Evolutionary conservation across 1,139 yeast genomes (phyloP), one percentile per base, ranked within the genome.

Genomic region (Hyphopichia burtonii): DNA sequence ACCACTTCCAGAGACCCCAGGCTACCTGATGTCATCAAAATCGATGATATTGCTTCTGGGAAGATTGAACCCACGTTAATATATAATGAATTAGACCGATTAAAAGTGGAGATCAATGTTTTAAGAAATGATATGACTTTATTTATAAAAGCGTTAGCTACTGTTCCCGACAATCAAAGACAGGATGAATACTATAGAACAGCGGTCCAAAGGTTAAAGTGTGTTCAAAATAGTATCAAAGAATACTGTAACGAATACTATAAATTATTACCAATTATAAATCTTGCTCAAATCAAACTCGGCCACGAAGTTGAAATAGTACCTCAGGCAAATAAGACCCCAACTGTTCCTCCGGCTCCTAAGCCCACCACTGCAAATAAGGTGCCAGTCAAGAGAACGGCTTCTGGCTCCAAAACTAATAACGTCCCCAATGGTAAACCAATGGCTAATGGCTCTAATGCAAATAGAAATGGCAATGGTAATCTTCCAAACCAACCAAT

Each of bases 11-110:
- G 40, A 11, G 41, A 43, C 42, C 33, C 42, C 28, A 59, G 51
- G 35, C 59, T 71, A 17, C 73, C 75, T 1, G 74, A 68, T 20
- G 50, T 56, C 19, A 66, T 71, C 37, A 72, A 66, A 47, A 72
- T 73, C n/a, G 78, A 73, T 48, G 78, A 73, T 48, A 68, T 73
- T 31, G 61, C 76, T 7, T 66, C 74, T 12, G 78, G 78, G 4
- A 65, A 59, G 45, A 65, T 73, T 17, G 69, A 69, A 31, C 71
- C 76, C 3, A 54, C 58, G 9, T 48, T 61, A 31, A 63, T 73
- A 36, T 70, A 66, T 45, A 53, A 61, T 28, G 78, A 73, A 47
- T 56, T 73, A 39, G 77, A 73, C 20, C 51, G 75, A 28, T 54
- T 73, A 33, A 73, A 73, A 48, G 58, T 61, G n/a, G 78, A 73